Evolutionary conservation across 1,284 basidiomycete genomes (phyloP).

Genomic region (Moesziomyces globuligerus): DNA sequence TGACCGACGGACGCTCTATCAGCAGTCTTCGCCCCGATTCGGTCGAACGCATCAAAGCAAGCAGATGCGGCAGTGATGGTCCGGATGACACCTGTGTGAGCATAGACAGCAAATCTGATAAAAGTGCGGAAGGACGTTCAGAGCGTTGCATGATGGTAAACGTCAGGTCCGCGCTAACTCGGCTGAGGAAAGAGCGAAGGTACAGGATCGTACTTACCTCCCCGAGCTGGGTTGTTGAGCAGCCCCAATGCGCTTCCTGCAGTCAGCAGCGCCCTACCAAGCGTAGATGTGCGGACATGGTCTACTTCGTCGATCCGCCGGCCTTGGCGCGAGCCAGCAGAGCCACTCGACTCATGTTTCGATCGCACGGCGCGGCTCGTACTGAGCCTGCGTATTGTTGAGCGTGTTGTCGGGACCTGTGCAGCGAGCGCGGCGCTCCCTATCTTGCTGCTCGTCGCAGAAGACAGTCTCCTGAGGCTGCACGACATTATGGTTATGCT

Average conservation of each 20-base stretch:
- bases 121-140: too few relatives aligned
- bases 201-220: constrained; percentile 74
- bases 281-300: constrained; percentile 20
- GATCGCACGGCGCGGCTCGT: neutral
- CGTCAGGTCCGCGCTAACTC: neutral
- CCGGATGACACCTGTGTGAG: constrained; percentile 55
- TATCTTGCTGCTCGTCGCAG: neutral
- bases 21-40: constrained; percentile 75
- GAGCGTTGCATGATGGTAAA: neutral
- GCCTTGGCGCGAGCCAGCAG: neutral
- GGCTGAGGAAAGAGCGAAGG: constrained; percentile 16
- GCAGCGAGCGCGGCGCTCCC: neutral
- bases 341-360: neutral
- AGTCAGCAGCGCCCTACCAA: constrained; percentile 75
- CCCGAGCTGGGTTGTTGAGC: constrained; percentile 82
- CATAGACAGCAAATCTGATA: constrained; percentile 43
- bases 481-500: neutral
- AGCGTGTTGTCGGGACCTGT: too few relatives aligned
- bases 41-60: constrained; percentile 81
- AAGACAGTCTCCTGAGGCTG: neutral
- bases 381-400: too few relatives aligned
- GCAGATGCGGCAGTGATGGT: constrained; percentile 80
- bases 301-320: constrained; percentile 32
- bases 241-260: constrained; percentile 86
- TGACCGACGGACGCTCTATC: constrained; percentile 83